Base-by-base conservation (phyloP, 495 filamentous ascomycete species). In the Friedmanniomyces simplex region DNA sequence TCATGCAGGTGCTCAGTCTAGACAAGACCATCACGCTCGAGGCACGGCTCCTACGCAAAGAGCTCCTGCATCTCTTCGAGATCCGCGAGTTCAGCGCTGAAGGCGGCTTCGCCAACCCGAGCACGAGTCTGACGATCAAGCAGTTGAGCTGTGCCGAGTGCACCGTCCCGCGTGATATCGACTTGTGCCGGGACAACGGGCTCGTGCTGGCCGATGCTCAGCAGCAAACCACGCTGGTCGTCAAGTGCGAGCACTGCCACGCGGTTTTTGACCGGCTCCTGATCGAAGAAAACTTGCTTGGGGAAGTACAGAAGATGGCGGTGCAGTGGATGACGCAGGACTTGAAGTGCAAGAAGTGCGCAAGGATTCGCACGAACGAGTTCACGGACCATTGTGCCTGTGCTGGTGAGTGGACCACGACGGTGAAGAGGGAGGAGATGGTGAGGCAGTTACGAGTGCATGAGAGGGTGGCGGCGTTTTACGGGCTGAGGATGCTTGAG, bases 331-430 rank as follows among this genome's bases (percentile, higher is more conserved):
- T 80, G 56, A 86, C 82, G 22, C 93, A 97, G 76, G 93, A 98
- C 69, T 72, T 97, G 46, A 89, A 89, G 68, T 98, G 93, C 60
- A 75, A 67, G 30, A 81, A 82, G 65, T 89, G 86, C 67, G 72
- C 73, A 7, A 72, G 74, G 47, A 61, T 88, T 34, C 77, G 89
- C 69, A 77, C 86, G 41, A 96, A 93, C 73, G 93, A 95, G 64
- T 94, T 97, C 67, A 86, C 90, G 83, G 93, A 97, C 71, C 91
- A 97, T 72, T 98, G 93, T 69, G 85, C 84, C 25, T 98, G 93
- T 73, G 85, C 86, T 50, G 91, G 94, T 7, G 76, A 72, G 43
- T 98, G 93, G 93, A 77, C 72, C 16, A 79, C 80, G 58, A 89
- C 80, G 25, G 72, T 91, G 53, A 77, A 84, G 66, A 77, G 78